phyloP scores from a whole-genome alignment of 2,329 filamentous ascomycete genomes.

The Drechmeria coniospora region DNA sequence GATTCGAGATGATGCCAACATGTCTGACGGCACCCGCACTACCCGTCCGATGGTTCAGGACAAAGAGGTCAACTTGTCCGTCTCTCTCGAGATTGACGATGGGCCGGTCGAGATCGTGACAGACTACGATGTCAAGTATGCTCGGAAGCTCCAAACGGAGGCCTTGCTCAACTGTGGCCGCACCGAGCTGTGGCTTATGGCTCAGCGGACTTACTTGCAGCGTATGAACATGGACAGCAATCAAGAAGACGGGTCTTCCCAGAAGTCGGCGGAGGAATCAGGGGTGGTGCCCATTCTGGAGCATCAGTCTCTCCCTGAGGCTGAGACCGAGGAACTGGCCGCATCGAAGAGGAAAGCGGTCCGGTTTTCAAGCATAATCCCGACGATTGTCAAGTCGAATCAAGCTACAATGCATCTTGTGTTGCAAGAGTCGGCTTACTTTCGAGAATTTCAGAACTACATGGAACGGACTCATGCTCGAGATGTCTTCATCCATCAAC shows the following conservation, averaged over 20 bases:
- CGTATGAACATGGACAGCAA: no score
- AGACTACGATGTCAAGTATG: constrained; percentile 63
- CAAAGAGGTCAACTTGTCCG: constrained; percentile 14
- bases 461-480: constrained; percentile 46
- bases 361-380: constrained; percentile 48
- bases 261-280: no score
- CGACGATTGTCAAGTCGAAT: constrained; percentile 29
- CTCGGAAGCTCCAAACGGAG: constrained; percentile 53
- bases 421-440: constrained; percentile 64
- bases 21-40: constrained; percentile 49
- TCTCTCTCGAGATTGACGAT: constrained; percentile 37
- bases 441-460: constrained; percentile 70
- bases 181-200: constrained; percentile 72
- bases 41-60: constrained; percentile 33
- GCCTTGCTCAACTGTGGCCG: constrained; percentile 65
- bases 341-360: constrained; percentile 53
- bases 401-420: constrained; percentile 35
- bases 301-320: no score
- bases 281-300: no score
- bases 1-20: constrained; percentile 22
- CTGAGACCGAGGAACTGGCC: constrained; percentile 11
- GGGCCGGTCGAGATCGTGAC: constrained; percentile 48
- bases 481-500: constrained; percentile 75
- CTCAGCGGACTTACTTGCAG: constrained; percentile 64
- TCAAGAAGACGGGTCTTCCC: constrained; percentile 17